These are phyloP conservation scores for Debaryomyces fabryi DNA, from an alignment of 1,139 yeast genomes.

Conservation along the genomic window DNA sequence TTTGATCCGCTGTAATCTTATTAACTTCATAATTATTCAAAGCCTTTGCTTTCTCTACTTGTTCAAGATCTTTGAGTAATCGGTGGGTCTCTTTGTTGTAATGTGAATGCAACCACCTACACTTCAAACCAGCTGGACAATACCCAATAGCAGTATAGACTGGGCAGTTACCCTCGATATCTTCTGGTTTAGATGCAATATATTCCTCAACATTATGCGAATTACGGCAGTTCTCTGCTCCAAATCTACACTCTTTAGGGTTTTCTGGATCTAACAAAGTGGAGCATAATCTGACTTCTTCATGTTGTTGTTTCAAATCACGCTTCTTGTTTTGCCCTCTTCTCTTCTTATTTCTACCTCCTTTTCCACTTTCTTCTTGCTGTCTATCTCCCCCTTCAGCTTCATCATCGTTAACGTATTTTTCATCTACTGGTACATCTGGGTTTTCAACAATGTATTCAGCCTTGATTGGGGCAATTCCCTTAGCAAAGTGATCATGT, in stretches of 20 bases:
- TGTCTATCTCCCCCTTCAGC: slow-evolving; percentile 50
- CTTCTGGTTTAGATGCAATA: slow-evolving; percentile 65
- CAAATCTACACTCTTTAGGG: slow-evolving; percentile 60
- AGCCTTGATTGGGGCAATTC: slow-evolving; percentile 67
- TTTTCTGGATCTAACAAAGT: slow-evolving; percentile 56
- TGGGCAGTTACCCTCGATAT: slow-evolving; percentile 79
- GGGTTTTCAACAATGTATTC: slow-evolving; percentile 50
- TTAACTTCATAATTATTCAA: slow-evolving; percentile 63
- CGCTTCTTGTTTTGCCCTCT: slow-evolving; percentile 92
- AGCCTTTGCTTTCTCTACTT: slow-evolving; percentile 36
- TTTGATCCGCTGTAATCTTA: slow-evolving; percentile 54
- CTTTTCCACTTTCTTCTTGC: slow-evolving; percentile 33
- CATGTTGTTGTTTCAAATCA: slow-evolving; percentile 72
- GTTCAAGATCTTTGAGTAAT: slow-evolving; percentile 46
- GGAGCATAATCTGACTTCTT: slow-evolving; percentile 67
- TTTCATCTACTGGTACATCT: slow-evolving; percentile 41
- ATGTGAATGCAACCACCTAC: slow-evolving; percentile 90
- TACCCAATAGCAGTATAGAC: slow-evolving; percentile 79
- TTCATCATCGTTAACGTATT: slow-evolving; percentile 42
- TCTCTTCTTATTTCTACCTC: slow-evolving; percentile 46
- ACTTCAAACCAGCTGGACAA: slow-evolving; percentile 90
- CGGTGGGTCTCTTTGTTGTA: slow-evolving; percentile 50
- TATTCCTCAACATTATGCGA: slow-evolving; percentile 74
- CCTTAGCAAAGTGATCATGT: slow-evolving; percentile 34
- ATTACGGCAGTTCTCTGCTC: slow-evolving; percentile 70